A percentile compares a stretch with the other conserved stretches of the same genome.
phyloP scores from a whole-genome alignment of 2,329 filamentous ascomycete species.

The Aspergillus glaucus region DNA sequence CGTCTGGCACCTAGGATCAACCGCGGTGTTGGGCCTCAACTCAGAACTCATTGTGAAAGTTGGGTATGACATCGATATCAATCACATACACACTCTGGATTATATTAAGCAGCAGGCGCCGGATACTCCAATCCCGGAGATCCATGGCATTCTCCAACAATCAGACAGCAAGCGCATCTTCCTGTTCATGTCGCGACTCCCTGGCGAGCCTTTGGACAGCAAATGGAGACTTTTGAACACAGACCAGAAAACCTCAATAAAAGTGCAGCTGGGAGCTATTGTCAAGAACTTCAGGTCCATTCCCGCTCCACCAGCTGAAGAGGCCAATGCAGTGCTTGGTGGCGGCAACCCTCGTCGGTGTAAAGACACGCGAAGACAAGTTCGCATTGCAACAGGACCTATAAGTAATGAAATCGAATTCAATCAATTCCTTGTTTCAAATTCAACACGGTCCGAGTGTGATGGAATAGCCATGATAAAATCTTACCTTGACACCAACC shows the following conservation, averaged over 20 bases:
- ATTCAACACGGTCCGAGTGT: constrained; percentile 3
- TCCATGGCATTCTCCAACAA: constrained; percentile 8
- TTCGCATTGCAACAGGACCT: constrained; percentile 7
- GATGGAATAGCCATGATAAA: constrained; percentile 8
- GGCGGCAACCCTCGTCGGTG: constrained; percentile 11
- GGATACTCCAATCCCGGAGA: constrained; percentile 6
- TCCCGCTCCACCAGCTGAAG: constrained; percentile 6
- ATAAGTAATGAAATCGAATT: constrained; percentile 10
- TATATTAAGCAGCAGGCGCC: constrained; percentile 10
- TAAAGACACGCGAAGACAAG: constrained; percentile 11
- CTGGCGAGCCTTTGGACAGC: constrained; percentile 9
- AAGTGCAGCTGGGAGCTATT: constrained; percentile 8
- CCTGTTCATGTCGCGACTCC: constrained; percentile 10
- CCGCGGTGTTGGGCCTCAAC: constrained; percentile 5
- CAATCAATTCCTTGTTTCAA: constrained; percentile 9
- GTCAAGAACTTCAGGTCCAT: constrained; percentile 9
- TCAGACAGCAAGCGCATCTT: constrained; percentile 4
- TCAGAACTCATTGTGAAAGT: constrained; percentile 4
- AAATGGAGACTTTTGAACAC: constrained; percentile 7
- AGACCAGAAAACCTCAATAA: constrained; percentile 9
- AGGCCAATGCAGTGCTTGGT: constrained; percentile 9
- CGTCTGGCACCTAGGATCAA: constrained; percentile 9
- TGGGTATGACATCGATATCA: constrained; percentile 3
- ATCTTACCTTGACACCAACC: constrained; percentile 6
- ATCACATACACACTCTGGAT: constrained; percentile 8